phyloP scores from a whole-genome alignment of 116 monocot genomes.

The Phalaenopsis hybrid region DNA sequence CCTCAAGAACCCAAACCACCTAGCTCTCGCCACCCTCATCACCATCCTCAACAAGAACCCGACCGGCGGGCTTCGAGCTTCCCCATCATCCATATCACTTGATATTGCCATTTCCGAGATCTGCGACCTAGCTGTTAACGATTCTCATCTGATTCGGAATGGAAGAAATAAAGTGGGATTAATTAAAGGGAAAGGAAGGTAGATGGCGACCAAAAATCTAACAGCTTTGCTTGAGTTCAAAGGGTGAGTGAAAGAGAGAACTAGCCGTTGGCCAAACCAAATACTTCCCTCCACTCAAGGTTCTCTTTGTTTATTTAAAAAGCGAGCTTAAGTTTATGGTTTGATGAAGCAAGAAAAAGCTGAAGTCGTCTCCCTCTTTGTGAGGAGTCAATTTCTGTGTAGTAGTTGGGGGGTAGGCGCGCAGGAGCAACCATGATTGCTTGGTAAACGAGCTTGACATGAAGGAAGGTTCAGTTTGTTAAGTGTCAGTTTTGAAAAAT shows the following conservation, averaged over 20 bases:
- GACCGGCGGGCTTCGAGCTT: constrained; percentile 4
- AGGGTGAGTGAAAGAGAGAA: constrained; percentile 17
- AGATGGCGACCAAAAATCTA: constrained; percentile 67
- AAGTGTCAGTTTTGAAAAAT: too few species aligned
- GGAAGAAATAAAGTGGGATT: constrained; percentile 9
- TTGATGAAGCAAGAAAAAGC: background rate
- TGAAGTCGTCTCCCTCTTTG: background rate
- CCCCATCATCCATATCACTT: background rate
- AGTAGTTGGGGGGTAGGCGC: background rate
- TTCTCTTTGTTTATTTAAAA: constrained; percentile 7
- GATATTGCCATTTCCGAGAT: background rate
- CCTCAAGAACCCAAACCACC: constrained; percentile 78
- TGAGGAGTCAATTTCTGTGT: background rate
- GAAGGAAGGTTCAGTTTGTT: too few species aligned
- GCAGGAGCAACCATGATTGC: too few species aligned
- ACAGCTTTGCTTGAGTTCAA: constrained; percentile 48
- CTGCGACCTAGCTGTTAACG: background rate
- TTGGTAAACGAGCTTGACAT: too few species aligned
- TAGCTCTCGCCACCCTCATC: constrained; percentile 50
- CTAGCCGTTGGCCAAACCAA: constrained; percentile 29
- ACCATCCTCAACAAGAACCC: constrained; percentile 34
- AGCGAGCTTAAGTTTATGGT: background rate
- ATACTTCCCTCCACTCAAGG: constrained; percentile 12
- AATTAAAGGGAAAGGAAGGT: constrained; percentile 22
- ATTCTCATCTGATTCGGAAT: background rate